A percentile compares a stretch with the other conserved stretches of the same genome.
Conservation (phyloP, 2,329 filamentous ascomycete genomes). For the Penicillium occitanis region DNA sequence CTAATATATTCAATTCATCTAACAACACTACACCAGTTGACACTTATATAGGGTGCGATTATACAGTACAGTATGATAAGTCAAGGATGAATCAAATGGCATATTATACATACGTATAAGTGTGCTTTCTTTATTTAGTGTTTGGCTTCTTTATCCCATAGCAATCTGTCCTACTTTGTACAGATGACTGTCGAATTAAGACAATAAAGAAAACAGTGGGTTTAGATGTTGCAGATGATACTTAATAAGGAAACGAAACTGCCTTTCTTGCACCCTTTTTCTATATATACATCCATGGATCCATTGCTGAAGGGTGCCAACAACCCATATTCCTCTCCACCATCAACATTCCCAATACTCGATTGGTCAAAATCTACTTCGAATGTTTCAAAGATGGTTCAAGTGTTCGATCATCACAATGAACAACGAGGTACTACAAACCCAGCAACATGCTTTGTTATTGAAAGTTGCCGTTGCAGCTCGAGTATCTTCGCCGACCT, state of each 20-base stretch:
- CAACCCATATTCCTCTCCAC: not conserved
- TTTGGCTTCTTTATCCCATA: too few species aligned
- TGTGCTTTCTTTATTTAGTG: too few species aligned
- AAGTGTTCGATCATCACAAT: not conserved
- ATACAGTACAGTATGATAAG: too few species aligned
- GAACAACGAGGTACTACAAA: not conserved
- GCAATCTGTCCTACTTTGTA: too few species aligned
- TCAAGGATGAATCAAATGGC: too few species aligned
- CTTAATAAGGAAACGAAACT: not conserved
- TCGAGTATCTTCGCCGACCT: not conserved
- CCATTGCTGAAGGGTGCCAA: not conserved
- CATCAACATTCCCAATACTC: not conserved
- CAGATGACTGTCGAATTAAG: not conserved
- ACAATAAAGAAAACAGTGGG: not conserved
- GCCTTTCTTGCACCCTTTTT: not conserved
- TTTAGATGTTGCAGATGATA: not conserved
- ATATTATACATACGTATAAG: too few species aligned
- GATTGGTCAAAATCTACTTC: not conserved
- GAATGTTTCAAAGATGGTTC: not conserved
- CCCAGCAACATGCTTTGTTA: not conserved
- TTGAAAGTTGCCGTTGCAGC: not conserved
- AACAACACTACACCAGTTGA: too few species aligned
- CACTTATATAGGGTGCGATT: too few species aligned
- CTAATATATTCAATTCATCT: too few species aligned
- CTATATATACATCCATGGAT: not conserved